Conservation (phyloP, 331 rosid species). For the Rosa hybrid region DNA sequence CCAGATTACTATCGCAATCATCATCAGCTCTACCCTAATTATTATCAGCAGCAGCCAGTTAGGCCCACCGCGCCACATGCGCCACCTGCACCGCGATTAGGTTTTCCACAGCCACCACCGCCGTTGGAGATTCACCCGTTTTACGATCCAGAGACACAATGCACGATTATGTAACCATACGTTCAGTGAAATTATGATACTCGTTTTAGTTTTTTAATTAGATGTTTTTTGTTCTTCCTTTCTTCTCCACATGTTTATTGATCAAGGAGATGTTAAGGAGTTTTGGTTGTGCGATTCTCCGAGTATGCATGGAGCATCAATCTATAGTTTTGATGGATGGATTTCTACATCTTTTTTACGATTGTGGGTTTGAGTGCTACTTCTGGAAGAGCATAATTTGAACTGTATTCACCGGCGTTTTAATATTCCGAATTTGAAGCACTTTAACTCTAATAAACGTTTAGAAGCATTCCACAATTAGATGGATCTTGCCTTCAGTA, state of each 20-base stretch:
- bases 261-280: slow-evolving; percentile 1
- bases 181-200: not conserved
- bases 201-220: not conserved
- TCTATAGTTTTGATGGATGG: not conserved
- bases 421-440: not conserved
- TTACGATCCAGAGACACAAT: not conserved
- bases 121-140: not conserved
- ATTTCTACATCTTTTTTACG: not conserved
- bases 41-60: not conserved
- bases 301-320: slow-evolving; percentile 6
- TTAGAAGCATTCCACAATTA: not conserved
- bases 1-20: not conserved
- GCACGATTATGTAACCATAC: slow-evolving; percentile 15
- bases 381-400: too few species aligned
- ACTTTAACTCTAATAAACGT: not conserved
- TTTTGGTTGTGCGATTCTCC: slow-evolving; percentile 6
- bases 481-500: not conserved
- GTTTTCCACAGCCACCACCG: slow-evolving; percentile 23
- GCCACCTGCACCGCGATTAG: not conserved
- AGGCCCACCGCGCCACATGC: not conserved
- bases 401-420: not conserved
- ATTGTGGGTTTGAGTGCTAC: too few species aligned
- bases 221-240: not conserved
- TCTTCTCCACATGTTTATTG: not conserved
- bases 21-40: not conserved